Evolutionary conservation across 495 filamentous ascomycete species (phyloP), one percentile per base, ranked within the genome.

Genomic region (Penicillium soppii): DNA sequence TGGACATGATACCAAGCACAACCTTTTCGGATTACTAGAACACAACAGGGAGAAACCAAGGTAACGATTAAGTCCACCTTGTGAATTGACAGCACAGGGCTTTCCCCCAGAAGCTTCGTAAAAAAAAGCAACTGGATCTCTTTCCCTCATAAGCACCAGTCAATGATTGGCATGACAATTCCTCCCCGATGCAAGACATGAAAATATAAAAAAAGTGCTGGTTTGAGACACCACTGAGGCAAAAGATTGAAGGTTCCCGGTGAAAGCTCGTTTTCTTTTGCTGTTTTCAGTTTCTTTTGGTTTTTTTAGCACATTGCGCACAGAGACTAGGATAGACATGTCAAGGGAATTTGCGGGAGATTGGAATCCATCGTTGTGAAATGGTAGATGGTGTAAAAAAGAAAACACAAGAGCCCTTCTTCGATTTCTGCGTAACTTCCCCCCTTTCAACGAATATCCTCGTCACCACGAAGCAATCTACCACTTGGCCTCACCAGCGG

Each of bases 101-200:
- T 89, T 96, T 96, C 91, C 89, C 89, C 86, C 82, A 77, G 73
- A 69, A 67, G 62, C 54, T 68, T 68, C 67, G 65, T 60, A 66
- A 61, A 60, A 15, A 58, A 63, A 54, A 58, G 62, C 70, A 70
- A 74, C 78, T 72, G 78, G 73, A 83, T 94, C 89, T 96, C 91
- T 96, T 96, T 96, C 91, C 91, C 89, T 96, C 91, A 86, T 96
- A 77, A 94, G 90, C 82, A 82, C 84, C 74, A 72, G 81, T 77
- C 77, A 85, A 80, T 81, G 59, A 57, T 74, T 75, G 70, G 61
- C 68, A 58, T 66, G 60, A 65, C 68, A 65, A 74, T 74, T 67
- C 69, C 69, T 72, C 69, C 67, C 66, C 60, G 66, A 66, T 69
- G 64, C 58, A 58, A 63, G 60, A 57, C 46, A 65, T 48, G 49